Base-by-base conservation (phyloP, 2,329 filamentous ascomycete species). In the Neonectria ditissima region DNA sequence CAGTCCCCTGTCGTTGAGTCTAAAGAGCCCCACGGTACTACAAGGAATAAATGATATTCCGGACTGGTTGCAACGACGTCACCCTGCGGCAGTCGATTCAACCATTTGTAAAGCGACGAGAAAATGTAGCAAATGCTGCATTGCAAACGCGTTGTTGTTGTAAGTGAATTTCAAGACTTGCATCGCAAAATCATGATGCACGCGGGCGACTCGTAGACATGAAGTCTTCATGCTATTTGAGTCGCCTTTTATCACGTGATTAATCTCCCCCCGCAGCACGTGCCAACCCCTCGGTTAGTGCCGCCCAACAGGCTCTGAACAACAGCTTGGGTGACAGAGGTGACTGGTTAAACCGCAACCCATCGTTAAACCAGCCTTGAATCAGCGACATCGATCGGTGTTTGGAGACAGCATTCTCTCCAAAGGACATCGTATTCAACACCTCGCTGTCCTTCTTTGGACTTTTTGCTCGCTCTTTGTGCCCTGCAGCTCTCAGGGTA, bases 251-350 rank as follows among this genome's bases (percentile, higher is more conserved):
- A 45, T 69, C 72, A 74, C 70, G 72, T 74, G 72, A 63, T 13
- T 10, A 13, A 37, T 14, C 1, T 4, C 50, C 41, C 52, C 61
- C 70, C 69, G 70, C 68, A 32, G 62, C 69, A 71, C 65, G 69
- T 71, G 67, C 71, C 61, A 71, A 71, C 73, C 73, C 73, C 72
- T 75, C 73, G 67, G 70, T 68, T 74, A 74, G 73, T 69, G 69
- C 63, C 67, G 63, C 63, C 58, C 68, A 69, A 65, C 65, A 67
- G 63, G 70, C 66, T 74, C 70, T 71, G 61, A 67, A 66, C 60
- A 61, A 65, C 55, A 59, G 32, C 52, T 45, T 64, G 56, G 43
- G 51, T 55, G 57, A 64, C 61, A 55, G 44, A 48, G 43, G 55
- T 55, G 54, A 64, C 61, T 58, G 53, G 56, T 55, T 53, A 59